Evolutionary conservation across 495 filamentous ascomycete species (phyloP), one percentile per base, ranked within the genome.

Genomic region (Penicillium macrosclerotiorum): DNA sequence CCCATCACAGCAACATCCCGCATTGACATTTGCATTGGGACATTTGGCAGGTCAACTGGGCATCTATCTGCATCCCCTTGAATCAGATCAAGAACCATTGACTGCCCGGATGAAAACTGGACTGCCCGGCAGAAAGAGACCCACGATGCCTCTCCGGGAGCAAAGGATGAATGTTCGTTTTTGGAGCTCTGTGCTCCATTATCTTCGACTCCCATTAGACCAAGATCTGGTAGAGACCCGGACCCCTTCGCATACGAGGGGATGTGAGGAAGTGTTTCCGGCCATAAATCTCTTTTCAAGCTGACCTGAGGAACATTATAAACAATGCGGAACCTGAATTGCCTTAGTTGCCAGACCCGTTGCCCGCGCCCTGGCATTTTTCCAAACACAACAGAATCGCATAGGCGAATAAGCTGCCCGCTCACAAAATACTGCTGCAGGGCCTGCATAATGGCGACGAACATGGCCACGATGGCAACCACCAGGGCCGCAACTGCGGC

Each of bases 1-100:
- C 42, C 42, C 42, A 45, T 25, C 11, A 17, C 31, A 17, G 20
- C 42, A 26, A 45, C 18, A 20, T 45, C 42, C 4, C 42, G 42
- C 42, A 45, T 45, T 13, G 42, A 45, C 42, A 45, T 45, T 18
- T 34, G 42, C 4, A 45, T 45, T 18, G 42, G 42, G 8, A 45
- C 42, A 18, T 45, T 45, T 12, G 42, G 42, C 1, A 45, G 30
- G 17, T 45, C 42, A 4, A 31, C 13, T 25, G 42, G 42, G 18
- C 42, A 45, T 8, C 42, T 29, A 19, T 45, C 42, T 12, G 42
- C 42, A 18, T 45, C 42, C 1, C 29, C 42, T 24, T 34, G 19
- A 9, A 45, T 26, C 42, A 45, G 13, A 17, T 45, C 42, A 3
- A 45, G 12, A 8, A 26, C 42, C 42, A 45, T 45, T 4, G 42